Percentiles rank a stretch among this genome's conserved stretches.
phyloP scores from a whole-genome alignment of 2,329 filamentous ascomycete species.

The Pseudocercospora ulei region DNA sequence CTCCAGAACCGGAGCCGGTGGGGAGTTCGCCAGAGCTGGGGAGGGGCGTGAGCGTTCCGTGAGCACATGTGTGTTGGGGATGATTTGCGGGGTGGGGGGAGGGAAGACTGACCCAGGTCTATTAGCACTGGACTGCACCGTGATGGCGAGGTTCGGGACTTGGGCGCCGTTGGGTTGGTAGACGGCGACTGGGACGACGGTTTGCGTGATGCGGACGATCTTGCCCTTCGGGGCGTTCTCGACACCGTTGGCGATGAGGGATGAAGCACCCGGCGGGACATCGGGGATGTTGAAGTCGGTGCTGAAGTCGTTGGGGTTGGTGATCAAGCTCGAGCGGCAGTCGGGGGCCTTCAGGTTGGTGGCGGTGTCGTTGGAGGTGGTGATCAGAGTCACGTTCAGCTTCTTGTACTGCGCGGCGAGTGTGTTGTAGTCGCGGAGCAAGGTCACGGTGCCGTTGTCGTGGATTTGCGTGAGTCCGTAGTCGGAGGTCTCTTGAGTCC shows the following conservation, averaged over 20 bases:
- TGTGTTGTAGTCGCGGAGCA: constrained; percentile 49
- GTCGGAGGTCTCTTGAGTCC: constrained; percentile 58
- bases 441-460: constrained; percentile 37
- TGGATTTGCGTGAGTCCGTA: constrained; percentile 44
- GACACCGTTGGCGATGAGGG: constrained; percentile 69
- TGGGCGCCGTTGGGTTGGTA: constrained; percentile 47
- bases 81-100: too few species aligned
- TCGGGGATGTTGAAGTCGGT: constrained; percentile 68
- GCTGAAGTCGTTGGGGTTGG: constrained; percentile 56
- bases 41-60: too few species aligned
- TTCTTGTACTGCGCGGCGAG: constrained; percentile 65
- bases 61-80: too few species aligned
- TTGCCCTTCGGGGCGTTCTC: constrained; percentile 48
- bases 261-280: constrained; percentile 56
- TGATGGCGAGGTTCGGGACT: constrained; percentile 56
- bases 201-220: constrained; percentile 52
- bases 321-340: constrained; percentile 61
- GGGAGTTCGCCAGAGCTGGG: constrained; percentile 35
- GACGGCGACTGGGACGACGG: constrained; percentile 50
- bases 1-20: constrained; percentile 18
- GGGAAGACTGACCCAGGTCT: too few species aligned
- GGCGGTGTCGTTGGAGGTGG: constrained; percentile 52
- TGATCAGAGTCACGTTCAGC: constrained; percentile 60
- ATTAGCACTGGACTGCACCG: constrained; percentile 47
- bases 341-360: constrained; percentile 49